These are phyloP conservation scores for Leptographium lundbergii DNA, from an alignment of 2,329 filamentous ascomycete genomes.

Conservation along the genomic window DNA sequence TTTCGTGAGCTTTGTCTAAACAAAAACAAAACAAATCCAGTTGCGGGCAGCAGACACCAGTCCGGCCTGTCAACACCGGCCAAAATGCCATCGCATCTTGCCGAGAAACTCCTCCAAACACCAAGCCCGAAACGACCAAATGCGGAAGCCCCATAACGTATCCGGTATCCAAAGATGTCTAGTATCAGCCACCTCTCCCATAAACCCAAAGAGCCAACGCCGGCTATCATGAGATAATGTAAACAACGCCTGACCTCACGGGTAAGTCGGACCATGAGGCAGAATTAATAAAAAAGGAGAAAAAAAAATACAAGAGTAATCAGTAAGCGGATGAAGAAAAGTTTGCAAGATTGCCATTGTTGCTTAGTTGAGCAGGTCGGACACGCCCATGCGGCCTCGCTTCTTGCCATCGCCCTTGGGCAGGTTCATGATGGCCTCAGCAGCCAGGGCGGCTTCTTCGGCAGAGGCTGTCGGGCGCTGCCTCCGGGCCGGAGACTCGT, in stretches of 20 bases:
- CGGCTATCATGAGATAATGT: neutral
- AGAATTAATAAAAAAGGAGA: neutral
- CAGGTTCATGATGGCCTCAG: neutral
- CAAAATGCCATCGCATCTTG: neutral
- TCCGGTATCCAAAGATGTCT: neutral
- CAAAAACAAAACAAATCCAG: neutral
- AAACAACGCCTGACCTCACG: neutral
- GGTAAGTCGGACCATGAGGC: neutral
- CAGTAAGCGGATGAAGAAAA: neutral
- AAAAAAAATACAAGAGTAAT: too few species aligned
- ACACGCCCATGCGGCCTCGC: neutral
- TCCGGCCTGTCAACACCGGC: neutral
- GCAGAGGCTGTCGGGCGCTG: neutral
- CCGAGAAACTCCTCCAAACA: neutral
- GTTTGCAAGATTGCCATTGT: neutral
- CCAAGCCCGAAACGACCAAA: neutral
- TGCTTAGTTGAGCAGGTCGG: constrained; percentile 1
- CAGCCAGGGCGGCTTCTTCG: neutral
- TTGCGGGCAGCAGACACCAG: neutral
- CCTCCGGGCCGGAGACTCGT: neutral
- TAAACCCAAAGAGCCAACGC: neutral
- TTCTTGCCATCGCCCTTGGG: neutral
- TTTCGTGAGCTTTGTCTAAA: neutral
- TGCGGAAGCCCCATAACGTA: neutral
- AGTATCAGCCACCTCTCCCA: neutral